Evolutionary conservation across 2,329 filamentous ascomycete genomes (phyloP), one percentile per base, ranked within the genome.

Genomic region (Aurifilum marmelostoma): DNA sequence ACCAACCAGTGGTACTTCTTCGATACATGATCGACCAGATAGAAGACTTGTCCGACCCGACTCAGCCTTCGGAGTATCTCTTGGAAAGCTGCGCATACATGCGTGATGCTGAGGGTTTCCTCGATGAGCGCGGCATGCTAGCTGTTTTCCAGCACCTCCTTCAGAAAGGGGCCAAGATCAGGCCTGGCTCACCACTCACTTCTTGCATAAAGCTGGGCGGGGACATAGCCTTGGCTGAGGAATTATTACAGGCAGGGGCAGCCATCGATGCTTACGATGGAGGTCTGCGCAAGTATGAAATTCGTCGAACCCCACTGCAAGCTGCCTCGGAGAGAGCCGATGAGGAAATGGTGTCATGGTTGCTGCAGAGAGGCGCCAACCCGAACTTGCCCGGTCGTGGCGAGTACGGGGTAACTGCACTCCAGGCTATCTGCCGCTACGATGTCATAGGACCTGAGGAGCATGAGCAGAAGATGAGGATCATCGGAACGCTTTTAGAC

Each of bases 351-450:
- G 50, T 54, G 50, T 27, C 24, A 16, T 54, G 50, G 50, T 6
- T 54, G 16, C 24, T 29, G 24, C 24, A 12, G 50, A 54, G 29
- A 27, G 50, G 50, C 12, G 50, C 50, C 50, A 16, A 54, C 50
- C 50, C 50, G 24, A 54, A 12, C 11, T 54, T 12, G 12, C 24
- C 50, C 12, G 50, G n/a, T 54, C 24, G 50, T 11, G 50, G 50
- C 24, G 0, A 0, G 0, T 0, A 0, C 0, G 50, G 50, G 12
- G 16, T 11, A 27, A 54, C 50, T 4, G 50, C 50, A 27, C 50
- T 54, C 5, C 50, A 54, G 24, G 24, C 50, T 29, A 54, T 54
- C 24, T 54, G 50, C 24, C 11, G 7, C 14, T 54, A 27, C 14
- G 4, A 56, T 56, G 14, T 27, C 52, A 21, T 29, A 29, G 2